Conservation (phyloP, 1,284 basidiomycete species). For the Pterulicium gracile region DNA sequence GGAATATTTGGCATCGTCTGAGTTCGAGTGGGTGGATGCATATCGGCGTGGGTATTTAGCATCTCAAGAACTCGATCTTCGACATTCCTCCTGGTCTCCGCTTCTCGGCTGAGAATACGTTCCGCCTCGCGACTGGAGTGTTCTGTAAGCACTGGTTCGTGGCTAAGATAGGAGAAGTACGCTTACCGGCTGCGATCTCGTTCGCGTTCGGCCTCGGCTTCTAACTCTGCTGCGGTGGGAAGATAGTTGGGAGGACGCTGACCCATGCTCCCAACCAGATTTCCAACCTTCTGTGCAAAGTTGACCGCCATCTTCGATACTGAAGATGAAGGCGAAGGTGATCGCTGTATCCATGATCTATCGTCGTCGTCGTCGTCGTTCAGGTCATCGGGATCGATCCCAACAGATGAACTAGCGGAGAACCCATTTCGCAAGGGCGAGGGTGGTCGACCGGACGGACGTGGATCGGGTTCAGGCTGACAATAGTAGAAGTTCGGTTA, state of each 20-base stretch:
- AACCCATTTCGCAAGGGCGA: constrained; percentile 28
- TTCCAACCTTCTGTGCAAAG: constrained; percentile 58
- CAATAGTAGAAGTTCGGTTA: not conserved
- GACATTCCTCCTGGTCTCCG: constrained; percentile 49
- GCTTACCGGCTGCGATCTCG: constrained; percentile 43
- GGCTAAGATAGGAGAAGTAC: not conserved
- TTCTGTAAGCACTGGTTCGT: not conserved
- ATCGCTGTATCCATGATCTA: constrained; percentile 34
- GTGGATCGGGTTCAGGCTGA: constrained; percentile 24
- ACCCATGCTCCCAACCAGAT: constrained; percentile 40
- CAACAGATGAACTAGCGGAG: constrained; percentile 11
- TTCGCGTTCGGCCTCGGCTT: constrained; percentile 66
- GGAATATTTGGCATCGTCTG: constrained; percentile 45
- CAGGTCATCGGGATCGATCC: constrained; percentile 37
- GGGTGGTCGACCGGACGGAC: constrained; percentile 21
- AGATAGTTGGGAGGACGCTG: constrained; percentile 33
- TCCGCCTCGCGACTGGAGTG: constrained; percentile 52
- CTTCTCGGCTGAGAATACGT: constrained; percentile 57
- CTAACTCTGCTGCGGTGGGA: constrained; percentile 64
- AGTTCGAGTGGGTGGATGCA: constrained; percentile 41
- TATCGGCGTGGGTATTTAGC: constrained; percentile 37
- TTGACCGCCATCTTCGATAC: constrained; percentile 60
- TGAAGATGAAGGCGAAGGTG: constrained; percentile 52
- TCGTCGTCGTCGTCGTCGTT: constrained; percentile 35
- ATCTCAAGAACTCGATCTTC: constrained; percentile 68